A percentile compares a stretch with the other conserved stretches of the same genome.
Conservation (phyloP, 2,329 filamentous ascomycete genomes). For the Penicillium sclerotigenum region DNA sequence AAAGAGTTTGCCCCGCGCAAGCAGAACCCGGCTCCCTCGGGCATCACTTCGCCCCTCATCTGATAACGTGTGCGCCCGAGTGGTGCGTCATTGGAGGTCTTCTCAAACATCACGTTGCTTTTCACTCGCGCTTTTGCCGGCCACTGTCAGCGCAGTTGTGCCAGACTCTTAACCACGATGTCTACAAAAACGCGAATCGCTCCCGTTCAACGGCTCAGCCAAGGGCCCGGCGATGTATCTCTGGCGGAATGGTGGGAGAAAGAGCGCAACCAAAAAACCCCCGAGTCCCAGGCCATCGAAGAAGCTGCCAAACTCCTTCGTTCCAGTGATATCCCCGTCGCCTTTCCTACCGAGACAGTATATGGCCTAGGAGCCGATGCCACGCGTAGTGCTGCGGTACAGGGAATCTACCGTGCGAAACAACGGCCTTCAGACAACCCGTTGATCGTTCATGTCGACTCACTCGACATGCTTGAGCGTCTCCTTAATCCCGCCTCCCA, state of each 20-base stretch:
- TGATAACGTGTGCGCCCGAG: slow-evolving; percentile 13
- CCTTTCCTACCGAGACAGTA: slow-evolving; percentile 96
- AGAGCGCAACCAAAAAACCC: slow-evolving; percentile 36
- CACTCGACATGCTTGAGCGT: slow-evolving; percentile 68
- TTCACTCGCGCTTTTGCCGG: slow-evolving; percentile 29
- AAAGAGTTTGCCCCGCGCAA: neutral
- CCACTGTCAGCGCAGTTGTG: slow-evolving; percentile 30
- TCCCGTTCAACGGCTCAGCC: slow-evolving; percentile 39
- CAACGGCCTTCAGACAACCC: slow-evolving; percentile 90
- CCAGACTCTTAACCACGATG: slow-evolving; percentile 23
- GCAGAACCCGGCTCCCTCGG: slow-evolving; percentile 7
- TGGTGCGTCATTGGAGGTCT: slow-evolving; percentile 20
- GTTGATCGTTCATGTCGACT: slow-evolving; percentile 86
- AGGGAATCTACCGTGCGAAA: slow-evolving; percentile 90
- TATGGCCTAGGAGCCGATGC: slow-evolving; percentile 97
- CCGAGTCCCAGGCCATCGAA: slow-evolving; percentile 54
- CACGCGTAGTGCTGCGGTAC: slow-evolving; percentile 76
- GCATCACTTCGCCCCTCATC: slow-evolving; percentile 15
- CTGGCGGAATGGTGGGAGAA: slow-evolving; percentile 41
- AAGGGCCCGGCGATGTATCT: slow-evolving; percentile 32
- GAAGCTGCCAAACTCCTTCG: slow-evolving; percentile 66
- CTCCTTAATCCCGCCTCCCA: slow-evolving; percentile 50
- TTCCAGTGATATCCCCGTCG: slow-evolving; percentile 70
- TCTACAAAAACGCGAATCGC: slow-evolving; percentile 35
- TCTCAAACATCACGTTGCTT: slow-evolving; percentile 28